These are phyloP conservation scores for Isochrysis galbana DNA, from an alignment of 78 protist species.

Conservation along the genomic window DNA sequence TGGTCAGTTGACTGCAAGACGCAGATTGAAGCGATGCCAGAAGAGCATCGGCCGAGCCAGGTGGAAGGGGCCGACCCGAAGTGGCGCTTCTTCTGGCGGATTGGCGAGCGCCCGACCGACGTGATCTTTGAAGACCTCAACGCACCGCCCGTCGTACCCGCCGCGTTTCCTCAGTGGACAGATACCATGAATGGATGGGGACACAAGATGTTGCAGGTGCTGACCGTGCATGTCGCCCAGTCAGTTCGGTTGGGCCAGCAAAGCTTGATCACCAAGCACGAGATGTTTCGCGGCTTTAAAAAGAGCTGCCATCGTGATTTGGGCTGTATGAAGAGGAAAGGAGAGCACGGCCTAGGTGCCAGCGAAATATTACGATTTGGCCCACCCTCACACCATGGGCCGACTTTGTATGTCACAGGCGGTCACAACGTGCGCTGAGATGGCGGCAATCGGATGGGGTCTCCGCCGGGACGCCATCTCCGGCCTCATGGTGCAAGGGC, in stretches of 20 bases:
- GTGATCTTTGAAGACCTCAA: constrained; percentile 67
- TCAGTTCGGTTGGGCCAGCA: too few relatives aligned
- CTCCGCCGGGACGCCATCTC: too few relatives aligned
- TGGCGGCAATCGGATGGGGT: constrained; percentile 64
- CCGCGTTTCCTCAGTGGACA: constrained; percentile 36
- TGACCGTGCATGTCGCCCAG: background rate
- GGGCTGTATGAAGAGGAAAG: too few relatives aligned
- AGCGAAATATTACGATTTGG: too few relatives aligned
- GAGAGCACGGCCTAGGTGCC: too few relatives aligned
- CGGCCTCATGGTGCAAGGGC: constrained; percentile 50
- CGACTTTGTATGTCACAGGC: too few relatives aligned
- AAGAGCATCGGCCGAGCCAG: background rate
- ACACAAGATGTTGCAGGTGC: background rate
- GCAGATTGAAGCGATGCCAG: background rate
- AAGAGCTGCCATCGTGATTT: too few relatives aligned
- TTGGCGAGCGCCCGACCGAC: constrained; percentile 78
- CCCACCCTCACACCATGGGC: too few relatives aligned
- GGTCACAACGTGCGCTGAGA: constrained; percentile 42
- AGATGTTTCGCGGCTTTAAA: too few relatives aligned
- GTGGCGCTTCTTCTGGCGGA: constrained; percentile 89
- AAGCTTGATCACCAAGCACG: too few relatives aligned
- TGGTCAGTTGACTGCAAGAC: background rate
- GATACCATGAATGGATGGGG: constrained; percentile 51
- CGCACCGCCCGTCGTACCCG: constrained; percentile 74
- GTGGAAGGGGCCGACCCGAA: constrained; percentile 78